These are phyloP conservation scores for Aspergillus puulaauensis DNA, from an alignment of 2,329 filamentous ascomycete genomes.

Conservation along the genomic window DNA sequence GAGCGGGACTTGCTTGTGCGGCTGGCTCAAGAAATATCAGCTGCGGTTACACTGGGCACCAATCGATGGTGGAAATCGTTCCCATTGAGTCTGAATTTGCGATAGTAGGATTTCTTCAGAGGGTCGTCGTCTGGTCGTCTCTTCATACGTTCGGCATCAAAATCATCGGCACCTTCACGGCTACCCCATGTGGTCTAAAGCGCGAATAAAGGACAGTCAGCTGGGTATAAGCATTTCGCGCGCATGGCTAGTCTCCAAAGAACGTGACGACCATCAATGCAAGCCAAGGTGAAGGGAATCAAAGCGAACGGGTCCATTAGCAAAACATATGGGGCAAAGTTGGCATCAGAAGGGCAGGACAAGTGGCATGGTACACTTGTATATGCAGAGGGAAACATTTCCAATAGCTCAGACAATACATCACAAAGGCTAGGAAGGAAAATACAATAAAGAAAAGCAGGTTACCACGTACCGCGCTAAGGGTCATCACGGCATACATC, in stretches of 20 bases:
- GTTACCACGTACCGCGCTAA: constrained; percentile 69
- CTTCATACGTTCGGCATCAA: constrained; percentile 70
- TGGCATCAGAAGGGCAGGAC: too few species aligned
- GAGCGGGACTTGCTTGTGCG: not conserved
- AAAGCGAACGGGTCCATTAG: too few species aligned
- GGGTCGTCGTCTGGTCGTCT: constrained; percentile 38
- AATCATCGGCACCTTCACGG: constrained; percentile 83
- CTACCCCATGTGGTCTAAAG: constrained; percentile 90
- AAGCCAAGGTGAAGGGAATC: too few species aligned
- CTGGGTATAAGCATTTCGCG: not conserved
- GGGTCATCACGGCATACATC: constrained; percentile 78
- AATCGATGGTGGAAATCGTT: constrained; percentile 4
- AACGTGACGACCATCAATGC: not conserved
- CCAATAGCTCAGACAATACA: too few species aligned
- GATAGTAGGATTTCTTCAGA: constrained; percentile 34
- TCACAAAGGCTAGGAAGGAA: too few species aligned
- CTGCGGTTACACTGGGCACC: not conserved
- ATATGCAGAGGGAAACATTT: too few species aligned
- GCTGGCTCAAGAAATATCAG: not conserved
- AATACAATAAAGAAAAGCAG: not conserved
- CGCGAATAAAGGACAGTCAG: not conserved
- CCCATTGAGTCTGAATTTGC: constrained; percentile 30
- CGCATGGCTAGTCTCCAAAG: not conserved
- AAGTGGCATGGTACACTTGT: too few species aligned
- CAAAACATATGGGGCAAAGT: too few species aligned